Evolutionary conservation across 2,329 filamentous ascomycete genomes (phyloP), one percentile per base, ranked within the genome.

Genomic region (Xylaria sp.): DNA sequence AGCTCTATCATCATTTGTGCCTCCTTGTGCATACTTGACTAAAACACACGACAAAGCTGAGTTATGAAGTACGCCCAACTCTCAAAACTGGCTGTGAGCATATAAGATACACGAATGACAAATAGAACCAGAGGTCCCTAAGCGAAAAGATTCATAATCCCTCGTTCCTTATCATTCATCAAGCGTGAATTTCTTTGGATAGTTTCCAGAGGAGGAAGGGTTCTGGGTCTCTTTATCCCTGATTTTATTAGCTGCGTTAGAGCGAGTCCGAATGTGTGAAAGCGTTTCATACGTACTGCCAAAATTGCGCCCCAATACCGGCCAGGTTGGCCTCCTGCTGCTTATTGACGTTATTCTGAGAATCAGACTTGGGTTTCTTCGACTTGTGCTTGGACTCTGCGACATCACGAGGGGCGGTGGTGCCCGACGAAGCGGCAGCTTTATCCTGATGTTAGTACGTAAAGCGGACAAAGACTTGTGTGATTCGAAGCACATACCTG

Each of bases 291-390:
- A n/a, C 63, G 13, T 55, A 66, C 63, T 54, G 57, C 32, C 28
- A 44, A 25, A 69, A 69, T 41, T 69, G 63, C 6, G 63, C 41
- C 25, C 67, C 67, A 13, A 66, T 18, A 18, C 32, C 58, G 18
- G 54, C 37, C 46, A 69, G 6, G 13, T 69, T 44, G 10, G 57
- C 50, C 9, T 66, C 59, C 54, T 69, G 67, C 46, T 55, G 37
- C 50, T 55, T 48, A 56, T 61, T 68, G 34, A 23, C 3, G 28
- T 58, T 57, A 39, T 61, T 52, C n/a, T 6, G 10, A 56, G 61
- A 6, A 15, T 28, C 15, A 44, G 18, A 4, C 20, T 57, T 57
- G 39, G 41, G 41, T 37, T 57, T 57, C 50, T 69, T 69, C 13
- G 62, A 62, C 4, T 56, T 65, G 44, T 51, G 58, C 44, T 65